Percentiles rank a stretch among this genome's conserved stretches.
These are phyloP conservation scores for Gynandropsis gynandra DNA, from an alignment of 345 rosid genomes.

Conservation along the genomic window DNA sequence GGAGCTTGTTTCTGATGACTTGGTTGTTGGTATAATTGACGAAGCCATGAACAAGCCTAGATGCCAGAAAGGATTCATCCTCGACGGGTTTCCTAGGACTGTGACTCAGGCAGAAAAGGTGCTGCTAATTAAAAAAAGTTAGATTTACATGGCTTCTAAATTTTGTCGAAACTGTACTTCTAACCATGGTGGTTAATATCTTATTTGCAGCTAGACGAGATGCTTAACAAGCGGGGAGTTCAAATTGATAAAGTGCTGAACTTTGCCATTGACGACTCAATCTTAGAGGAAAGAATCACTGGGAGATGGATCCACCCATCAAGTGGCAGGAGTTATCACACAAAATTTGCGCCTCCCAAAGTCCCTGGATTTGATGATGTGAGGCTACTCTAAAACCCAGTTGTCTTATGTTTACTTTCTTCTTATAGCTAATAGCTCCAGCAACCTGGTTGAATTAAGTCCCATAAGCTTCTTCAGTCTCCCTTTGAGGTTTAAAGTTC, in stretches of 20 bases:
- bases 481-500: no score
- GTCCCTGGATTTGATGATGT: conserved; percentile 71
- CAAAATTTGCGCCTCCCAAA: conserved; percentile 73
- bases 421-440: no score
- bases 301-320: conserved; percentile 94
- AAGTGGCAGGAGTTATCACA: conserved; percentile 85
- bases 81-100: conserved; percentile 89
- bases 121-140: neutral
- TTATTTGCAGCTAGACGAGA: conserved; percentile 68
- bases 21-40: conserved; percentile 88
- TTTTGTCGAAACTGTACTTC: neutral
- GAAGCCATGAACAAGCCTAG: conserved; percentile 89
- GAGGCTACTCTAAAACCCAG: conserved; percentile 18
- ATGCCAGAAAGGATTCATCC: conserved; percentile 83
- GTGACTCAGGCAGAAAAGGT: conserved; percentile 90
- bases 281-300: conserved; percentile 91
- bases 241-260: conserved; percentile 72
- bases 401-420: no score
- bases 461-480: no score
- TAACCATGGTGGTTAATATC: conserved; percentile 9
- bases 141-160: neutral
- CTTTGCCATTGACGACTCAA: conserved; percentile 76
- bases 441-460: no score
- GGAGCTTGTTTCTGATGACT: conserved; percentile 82
- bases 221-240: conserved; percentile 69